Conservation (phyloP, 208 protist species). For the Crithidia thermophila region DNA sequence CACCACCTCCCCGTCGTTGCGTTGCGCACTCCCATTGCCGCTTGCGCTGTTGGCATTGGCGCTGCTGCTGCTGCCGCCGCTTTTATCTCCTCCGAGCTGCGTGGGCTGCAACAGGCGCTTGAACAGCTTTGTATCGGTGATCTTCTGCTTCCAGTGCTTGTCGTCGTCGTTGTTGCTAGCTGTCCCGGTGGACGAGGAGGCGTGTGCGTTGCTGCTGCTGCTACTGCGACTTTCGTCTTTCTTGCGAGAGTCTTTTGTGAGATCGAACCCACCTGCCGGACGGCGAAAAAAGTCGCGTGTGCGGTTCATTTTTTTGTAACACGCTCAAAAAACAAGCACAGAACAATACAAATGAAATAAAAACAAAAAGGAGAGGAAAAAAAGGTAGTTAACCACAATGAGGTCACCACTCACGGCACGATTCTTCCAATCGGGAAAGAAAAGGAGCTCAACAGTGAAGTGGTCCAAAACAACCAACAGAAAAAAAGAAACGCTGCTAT, state of each 20-base stretch:
- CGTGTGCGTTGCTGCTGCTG: background rate
- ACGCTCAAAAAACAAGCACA: background rate
- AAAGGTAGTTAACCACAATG: background rate
- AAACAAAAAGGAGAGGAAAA: conserved; percentile 4
- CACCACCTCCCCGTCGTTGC: background rate
- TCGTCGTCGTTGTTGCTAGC: conserved; percentile 16
- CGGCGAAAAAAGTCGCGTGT: conserved; percentile 25
- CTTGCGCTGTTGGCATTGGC: background rate
- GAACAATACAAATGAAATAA: conserved; percentile 9
- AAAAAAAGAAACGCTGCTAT: conserved; percentile 4
- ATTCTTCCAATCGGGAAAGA: background rate
- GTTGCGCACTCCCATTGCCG: background rate
- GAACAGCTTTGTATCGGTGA: conserved; percentile 32
- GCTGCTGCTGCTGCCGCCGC: background rate
- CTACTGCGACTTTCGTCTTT: background rate
- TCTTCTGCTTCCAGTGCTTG: conserved; percentile 27
- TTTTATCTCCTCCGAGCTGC: background rate
- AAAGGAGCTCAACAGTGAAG: background rate
- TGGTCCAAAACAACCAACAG: conserved; percentile 8
- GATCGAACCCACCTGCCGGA: conserved; percentile 11
- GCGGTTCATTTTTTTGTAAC: conserved; percentile 22
- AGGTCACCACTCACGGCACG: too few relatives aligned
- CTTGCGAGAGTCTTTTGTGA: conserved; percentile 2
- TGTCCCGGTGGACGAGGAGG: too few relatives aligned
- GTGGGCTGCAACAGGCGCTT: conserved; percentile 29